Percentiles rank a stretch among this genome's conserved stretches.
Evolutionary conservation across 2,329 filamentous ascomycete genomes (phyloP).

Genomic region (Pyricularia pennisetigena): DNA sequence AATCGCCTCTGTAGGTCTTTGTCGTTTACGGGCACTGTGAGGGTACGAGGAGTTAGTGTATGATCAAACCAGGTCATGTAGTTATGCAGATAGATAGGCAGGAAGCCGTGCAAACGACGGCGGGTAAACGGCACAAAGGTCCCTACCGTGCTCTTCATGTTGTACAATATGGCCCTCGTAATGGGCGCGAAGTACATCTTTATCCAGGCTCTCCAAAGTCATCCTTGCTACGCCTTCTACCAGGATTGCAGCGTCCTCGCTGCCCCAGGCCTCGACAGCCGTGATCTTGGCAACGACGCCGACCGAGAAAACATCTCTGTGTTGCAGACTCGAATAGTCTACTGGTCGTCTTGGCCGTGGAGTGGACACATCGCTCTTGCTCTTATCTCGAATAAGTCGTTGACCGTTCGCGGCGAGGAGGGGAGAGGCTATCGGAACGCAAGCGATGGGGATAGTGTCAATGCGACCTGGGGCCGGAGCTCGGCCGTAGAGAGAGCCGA

Average conservation of each 20-base stretch:
- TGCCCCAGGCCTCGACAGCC: constrained; percentile 65
- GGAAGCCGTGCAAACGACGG: background rate
- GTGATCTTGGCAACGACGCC: constrained; percentile 74
- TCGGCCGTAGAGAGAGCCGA: constrained; percentile 75
- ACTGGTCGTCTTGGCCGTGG: constrained; percentile 36
- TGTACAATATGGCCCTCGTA: constrained; percentile 72
- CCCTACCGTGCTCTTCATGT: constrained; percentile 55
- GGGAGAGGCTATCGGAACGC: constrained; percentile 74
- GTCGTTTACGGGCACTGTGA: constrained; percentile 32
- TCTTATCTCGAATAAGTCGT: constrained; percentile 58
- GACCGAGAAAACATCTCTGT: constrained; percentile 66
- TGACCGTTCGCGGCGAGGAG: constrained; percentile 66
- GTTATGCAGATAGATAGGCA: background rate
- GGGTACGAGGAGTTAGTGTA: background rate
- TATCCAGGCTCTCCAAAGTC: constrained; percentile 60
- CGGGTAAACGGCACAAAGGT: background rate
- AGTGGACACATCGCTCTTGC: constrained; percentile 31
- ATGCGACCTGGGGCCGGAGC: constrained; percentile 46
- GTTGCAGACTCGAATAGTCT: constrained; percentile 43
- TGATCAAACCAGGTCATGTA: background rate
- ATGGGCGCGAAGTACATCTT: constrained; percentile 60
- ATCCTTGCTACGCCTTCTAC: constrained; percentile 80
- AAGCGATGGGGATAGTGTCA: constrained; percentile 68
- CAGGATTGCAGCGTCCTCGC: constrained; percentile 69
- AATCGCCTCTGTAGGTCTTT: constrained; percentile 62